Conservation (phyloP, 2,329 filamentous ascomycete species). For the Daldinia sp. region DNA sequence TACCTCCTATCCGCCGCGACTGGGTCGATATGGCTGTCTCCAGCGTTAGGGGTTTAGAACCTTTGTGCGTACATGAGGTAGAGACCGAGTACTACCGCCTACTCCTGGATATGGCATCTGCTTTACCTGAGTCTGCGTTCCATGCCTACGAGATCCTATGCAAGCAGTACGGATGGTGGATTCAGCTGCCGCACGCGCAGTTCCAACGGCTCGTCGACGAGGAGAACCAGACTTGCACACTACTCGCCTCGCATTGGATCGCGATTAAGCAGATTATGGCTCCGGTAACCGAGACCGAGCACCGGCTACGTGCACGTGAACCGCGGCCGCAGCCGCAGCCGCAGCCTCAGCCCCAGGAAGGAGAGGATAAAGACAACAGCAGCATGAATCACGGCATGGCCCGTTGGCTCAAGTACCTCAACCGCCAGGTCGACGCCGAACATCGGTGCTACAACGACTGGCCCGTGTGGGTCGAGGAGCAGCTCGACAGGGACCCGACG, state of each 20-base stretch:
- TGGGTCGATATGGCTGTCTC: conserved; percentile 61
- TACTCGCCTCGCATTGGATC: conserved; percentile 68
- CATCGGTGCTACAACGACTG: conserved; percentile 63
- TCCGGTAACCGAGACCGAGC: conserved; percentile 59
- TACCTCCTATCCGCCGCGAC: conserved; percentile 60
- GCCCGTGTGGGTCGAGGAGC: conserved; percentile 67
- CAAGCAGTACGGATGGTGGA: conserved; percentile 67
- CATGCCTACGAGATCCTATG: conserved; percentile 62
- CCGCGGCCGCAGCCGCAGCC: conserved; percentile 40
- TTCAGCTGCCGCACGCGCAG: conserved; percentile 65
- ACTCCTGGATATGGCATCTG: conserved; percentile 61
- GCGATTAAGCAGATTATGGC: conserved; percentile 67
- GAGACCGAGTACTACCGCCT: conserved; percentile 61
- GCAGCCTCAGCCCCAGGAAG: not conserved
- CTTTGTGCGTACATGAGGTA: conserved; percentile 57
- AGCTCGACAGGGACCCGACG: conserved; percentile 59
- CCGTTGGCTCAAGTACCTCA: conserved; percentile 65
- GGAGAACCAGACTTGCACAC: conserved; percentile 58
- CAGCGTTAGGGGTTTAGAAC: conserved; percentile 49
- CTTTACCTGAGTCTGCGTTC: conserved; percentile 64
- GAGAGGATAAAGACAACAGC: not conserved
- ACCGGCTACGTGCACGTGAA: conserved; percentile 31
- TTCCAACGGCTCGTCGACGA: conserved; percentile 65
- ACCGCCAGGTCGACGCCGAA: conserved; percentile 60
- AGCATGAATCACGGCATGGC: conserved; percentile 58